Conservation (phyloP, 1,284 basidiomycete species). For the Microbotryum lychnidis-dioicae region DNA sequence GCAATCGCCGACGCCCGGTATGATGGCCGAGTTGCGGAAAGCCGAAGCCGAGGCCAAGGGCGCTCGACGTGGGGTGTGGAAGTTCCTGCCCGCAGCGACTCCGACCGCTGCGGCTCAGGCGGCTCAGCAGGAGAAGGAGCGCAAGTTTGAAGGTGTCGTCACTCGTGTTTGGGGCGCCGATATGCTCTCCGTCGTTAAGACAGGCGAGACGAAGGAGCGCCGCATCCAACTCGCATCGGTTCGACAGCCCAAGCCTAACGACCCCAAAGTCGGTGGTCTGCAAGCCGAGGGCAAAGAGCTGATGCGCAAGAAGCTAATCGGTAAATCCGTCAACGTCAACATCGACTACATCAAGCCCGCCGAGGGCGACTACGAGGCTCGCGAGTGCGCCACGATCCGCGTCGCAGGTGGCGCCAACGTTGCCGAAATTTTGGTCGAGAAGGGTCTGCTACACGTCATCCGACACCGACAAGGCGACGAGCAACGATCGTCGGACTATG, state of each 20-base stretch:
- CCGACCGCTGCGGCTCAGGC: slow-evolving; percentile 11
- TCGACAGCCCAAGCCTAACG: slow-evolving; percentile 48
- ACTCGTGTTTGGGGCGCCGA: slow-evolving; percentile 86
- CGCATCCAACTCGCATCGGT: slow-evolving; percentile 59
- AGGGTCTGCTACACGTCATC: slow-evolving; percentile 80
- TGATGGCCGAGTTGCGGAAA: slow-evolving; percentile 72
- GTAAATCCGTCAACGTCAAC: slow-evolving; percentile 68
- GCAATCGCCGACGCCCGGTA: slow-evolving; percentile 50
- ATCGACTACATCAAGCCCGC: slow-evolving; percentile 85
- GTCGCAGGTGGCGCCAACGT: slow-evolving; percentile 57
- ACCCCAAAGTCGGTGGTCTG: slow-evolving; percentile 79
- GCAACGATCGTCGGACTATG: slow-evolving; percentile 85
- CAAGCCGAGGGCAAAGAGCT: slow-evolving; percentile 86
- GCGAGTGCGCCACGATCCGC: slow-evolving; percentile 79
- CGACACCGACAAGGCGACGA: slow-evolving; percentile 89
- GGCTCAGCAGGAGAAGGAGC: slow-evolving; percentile 44
- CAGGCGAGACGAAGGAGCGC: slow-evolving; percentile 64
- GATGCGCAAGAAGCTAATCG: slow-evolving; percentile 79
- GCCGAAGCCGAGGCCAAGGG: slow-evolving; percentile 82
- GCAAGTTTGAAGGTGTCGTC: slow-evolving; percentile 73
- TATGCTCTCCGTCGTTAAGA: slow-evolving; percentile 73
- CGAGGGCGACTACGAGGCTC: slow-evolving; percentile 87
- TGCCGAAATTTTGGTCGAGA: slow-evolving; percentile 84
- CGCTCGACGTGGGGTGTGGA: slow-evolving; percentile 69
- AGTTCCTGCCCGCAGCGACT: slow-evolving; percentile 43